These are phyloP conservation scores for Aspergillus mulundensis DNA, from an alignment of 495 filamentous ascomycete genomes.

Conservation along the genomic window DNA sequence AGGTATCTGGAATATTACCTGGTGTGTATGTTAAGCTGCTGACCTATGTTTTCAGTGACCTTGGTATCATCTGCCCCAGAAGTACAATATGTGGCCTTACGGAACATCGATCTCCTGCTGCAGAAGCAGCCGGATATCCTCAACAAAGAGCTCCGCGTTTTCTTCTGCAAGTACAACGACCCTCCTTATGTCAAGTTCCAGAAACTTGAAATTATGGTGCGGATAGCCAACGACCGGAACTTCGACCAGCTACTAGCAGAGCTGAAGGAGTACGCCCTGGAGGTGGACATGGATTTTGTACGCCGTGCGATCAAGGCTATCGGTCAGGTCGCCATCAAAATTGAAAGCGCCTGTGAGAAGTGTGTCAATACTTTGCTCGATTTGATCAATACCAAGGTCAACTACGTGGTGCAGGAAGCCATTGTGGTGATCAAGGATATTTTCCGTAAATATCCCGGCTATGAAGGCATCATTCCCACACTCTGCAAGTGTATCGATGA, in stretches of 20 bases:
- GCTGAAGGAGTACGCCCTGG: constrained; percentile 93
- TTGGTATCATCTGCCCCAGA: constrained; percentile 93
- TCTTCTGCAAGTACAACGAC: constrained; percentile 99
- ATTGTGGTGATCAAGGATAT: constrained; percentile 99
- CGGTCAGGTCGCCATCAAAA: constrained; percentile 97
- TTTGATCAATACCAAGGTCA: constrained; percentile 93
- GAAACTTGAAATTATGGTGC: constrained; percentile 98
- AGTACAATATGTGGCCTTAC: constrained; percentile 93
- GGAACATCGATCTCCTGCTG: constrained; percentile 92
- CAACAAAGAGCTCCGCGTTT: constrained; percentile 94
- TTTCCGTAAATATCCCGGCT: constrained; percentile 94
- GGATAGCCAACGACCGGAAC: constrained; percentile 97
- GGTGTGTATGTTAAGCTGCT: constrained; percentile 6
- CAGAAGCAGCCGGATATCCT: constrained; percentile 96
- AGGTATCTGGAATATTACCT: constrained; percentile 47
- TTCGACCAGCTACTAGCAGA: constrained; percentile 92
- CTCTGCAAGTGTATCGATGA: constrained; percentile 97
- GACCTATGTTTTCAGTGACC: constrained; percentile 58
- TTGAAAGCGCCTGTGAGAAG: constrained; percentile 86
- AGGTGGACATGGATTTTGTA: constrained; percentile 99
- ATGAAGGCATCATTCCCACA: constrained; percentile 95
- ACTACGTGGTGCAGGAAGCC: constrained; percentile 98
- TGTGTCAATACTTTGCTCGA: constrained; percentile 93
- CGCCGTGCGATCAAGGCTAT: constrained; percentile 90
- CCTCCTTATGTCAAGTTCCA: constrained; percentile 96